Conservation (phyloP, 208 protist genomes). For the Trypanosomatidae sp. region DNA sequence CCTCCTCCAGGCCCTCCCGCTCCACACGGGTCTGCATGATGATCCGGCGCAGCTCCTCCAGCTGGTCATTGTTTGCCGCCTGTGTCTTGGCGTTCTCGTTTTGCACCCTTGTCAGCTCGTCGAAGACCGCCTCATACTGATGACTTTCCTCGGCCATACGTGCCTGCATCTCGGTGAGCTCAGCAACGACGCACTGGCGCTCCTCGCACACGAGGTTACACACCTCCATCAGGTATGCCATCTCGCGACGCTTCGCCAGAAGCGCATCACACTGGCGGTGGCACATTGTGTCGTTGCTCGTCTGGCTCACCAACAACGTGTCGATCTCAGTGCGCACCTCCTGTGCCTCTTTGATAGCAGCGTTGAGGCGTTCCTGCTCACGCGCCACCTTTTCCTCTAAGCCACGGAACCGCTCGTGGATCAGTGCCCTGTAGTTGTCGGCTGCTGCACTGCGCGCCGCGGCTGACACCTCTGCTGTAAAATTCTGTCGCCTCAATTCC, state of each 20-base stretch:
- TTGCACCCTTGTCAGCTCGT: conserved; percentile 70
- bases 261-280: conserved; percentile 79
- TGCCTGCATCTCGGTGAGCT: conserved; percentile 42
- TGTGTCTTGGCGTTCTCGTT: conserved; percentile 49
- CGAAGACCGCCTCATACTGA: conserved; percentile 69
- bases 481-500: conserved; percentile 10
- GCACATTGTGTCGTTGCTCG: conserved; percentile 90
- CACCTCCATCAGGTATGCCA: conserved; percentile 92
- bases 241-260: conserved; percentile 88
- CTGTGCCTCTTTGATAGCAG: conserved; percentile 77
- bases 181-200: conserved; percentile 50
- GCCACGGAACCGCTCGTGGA: conserved; percentile 69
- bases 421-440: conserved; percentile 17
- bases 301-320: conserved; percentile 80
- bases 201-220: conserved; percentile 89
- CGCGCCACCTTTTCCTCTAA: conserved; percentile 91
- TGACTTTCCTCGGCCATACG: conserved; percentile 42
- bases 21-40: conserved; percentile 34
- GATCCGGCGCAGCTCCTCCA: conserved; percentile 44
- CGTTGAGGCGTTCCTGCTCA: conserved; percentile 85
- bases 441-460: conserved; percentile 12
- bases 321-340: conserved; percentile 83
- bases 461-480: conserved; percentile 1
- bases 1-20: conserved; percentile 39
- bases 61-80: conserved; percentile 40